Conservation (phyloP, 2,329 filamentous ascomycete genomes). For the Aspergillus quadrilineatus region DNA sequence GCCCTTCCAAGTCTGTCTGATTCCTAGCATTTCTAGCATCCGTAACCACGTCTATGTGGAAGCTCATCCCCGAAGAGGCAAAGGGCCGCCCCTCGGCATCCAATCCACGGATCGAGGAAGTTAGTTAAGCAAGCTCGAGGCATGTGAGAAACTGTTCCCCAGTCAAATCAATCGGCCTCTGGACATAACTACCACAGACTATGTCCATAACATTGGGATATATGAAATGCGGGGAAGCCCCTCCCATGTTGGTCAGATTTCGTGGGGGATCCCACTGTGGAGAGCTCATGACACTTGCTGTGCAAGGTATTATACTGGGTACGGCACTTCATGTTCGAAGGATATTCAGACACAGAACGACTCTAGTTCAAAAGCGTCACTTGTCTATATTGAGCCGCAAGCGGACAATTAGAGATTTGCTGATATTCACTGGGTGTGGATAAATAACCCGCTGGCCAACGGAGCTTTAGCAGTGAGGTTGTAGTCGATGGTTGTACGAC, state of each 20-base stretch:
- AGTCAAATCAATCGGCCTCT: background rate
- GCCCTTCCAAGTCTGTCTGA: background rate
- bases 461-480: background rate
- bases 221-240: slow-evolving; percentile 5
- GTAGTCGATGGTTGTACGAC: background rate
- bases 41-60: slow-evolving; percentile 1
- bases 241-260: background rate
- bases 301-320: background rate
- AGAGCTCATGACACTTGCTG: background rate
- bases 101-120: slow-evolving; percentile 16
- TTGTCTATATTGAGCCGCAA: background rate
- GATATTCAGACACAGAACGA: background rate
- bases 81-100: slow-evolving; percentile 3
- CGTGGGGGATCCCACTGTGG: background rate
- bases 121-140: slow-evolving; percentile 1
- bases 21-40: background rate
- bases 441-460: background rate
- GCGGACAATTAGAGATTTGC: background rate
- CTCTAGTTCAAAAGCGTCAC: background rate
- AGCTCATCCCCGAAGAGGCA: slow-evolving; percentile 6
- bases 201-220: background rate
- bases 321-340: background rate
- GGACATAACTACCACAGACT: background rate
- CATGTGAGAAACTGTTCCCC: background rate
- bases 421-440: background rate